A percentile compares a stretch with the other conserved stretches of the same genome.
phyloP scores from a whole-genome alignment of 1,139 yeast species.

The Yamadazyma mexicana region DNA sequence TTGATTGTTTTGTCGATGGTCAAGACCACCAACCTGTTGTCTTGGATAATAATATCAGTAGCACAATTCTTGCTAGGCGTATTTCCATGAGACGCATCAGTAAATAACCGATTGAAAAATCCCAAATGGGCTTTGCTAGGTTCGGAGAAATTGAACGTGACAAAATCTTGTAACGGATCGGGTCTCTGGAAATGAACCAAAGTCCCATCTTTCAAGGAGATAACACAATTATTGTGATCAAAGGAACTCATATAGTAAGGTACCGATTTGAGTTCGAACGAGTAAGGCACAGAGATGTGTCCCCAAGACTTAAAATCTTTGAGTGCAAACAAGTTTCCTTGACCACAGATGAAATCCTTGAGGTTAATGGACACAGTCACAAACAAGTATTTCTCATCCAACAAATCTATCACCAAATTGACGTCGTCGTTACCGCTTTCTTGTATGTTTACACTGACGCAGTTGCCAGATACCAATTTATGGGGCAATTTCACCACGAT shows the following conservation, averaged over 20 bases:
- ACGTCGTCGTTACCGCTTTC: constrained; percentile 12
- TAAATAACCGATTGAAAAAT: constrained; percentile 30
- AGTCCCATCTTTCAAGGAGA: constrained; percentile 73
- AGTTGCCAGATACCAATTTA: constrained; percentile 25
- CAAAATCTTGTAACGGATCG: constrained; percentile 37
- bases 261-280: constrained; percentile 62
- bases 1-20: constrained; percentile 52
- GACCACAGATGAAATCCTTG: constrained; percentile 28
- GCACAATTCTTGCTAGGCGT: constrained; percentile 28
- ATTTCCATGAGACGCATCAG: constrained; percentile 22
- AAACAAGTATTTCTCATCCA: constrained; percentile 32
- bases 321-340: constrained; percentile 22
- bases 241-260: constrained; percentile 58
- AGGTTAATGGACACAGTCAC: constrained; percentile 31
- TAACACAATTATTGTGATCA: constrained; percentile 43
- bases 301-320: constrained; percentile 54
- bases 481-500: constrained; percentile 35
- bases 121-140: constrained; percentile 47
- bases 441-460: constrained; percentile 21
- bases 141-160: constrained; percentile 56
- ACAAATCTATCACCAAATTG: constrained; percentile 24
- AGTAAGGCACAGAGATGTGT: constrained; percentile 65
- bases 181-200: constrained; percentile 51
- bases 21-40: constrained; percentile 23
- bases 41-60: constrained; percentile 27